Conservation (phyloP, 1,139 yeast genomes). For the Scheffersomyces stambukii region DNA sequence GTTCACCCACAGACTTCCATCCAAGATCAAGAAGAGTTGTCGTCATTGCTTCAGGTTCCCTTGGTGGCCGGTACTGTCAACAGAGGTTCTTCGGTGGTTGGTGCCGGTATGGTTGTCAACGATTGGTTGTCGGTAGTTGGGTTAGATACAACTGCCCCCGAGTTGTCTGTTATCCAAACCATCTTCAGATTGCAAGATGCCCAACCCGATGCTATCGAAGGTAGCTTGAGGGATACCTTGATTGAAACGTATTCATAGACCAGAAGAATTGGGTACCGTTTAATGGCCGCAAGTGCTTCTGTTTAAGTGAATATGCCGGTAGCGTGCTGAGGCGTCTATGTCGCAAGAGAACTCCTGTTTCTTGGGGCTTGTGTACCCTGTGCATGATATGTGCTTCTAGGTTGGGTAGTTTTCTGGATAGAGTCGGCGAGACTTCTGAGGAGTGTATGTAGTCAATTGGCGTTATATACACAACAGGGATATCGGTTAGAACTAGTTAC, state of each 20-base stretch:
- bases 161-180: conserved; percentile 92
- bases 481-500: too few relatives aligned
- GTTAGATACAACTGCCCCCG: conserved; percentile 97
- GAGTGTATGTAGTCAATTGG: too few relatives aligned
- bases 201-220: conserved; percentile 78
- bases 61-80: conserved; percentile 98
- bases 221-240: conserved; percentile 83
- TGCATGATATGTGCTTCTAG: too few relatives aligned
- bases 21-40: conserved; percentile 97
- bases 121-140: conserved; percentile 99
- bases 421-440: too few relatives aligned
- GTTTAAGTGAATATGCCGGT: too few relatives aligned
- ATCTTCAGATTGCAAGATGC: conserved; percentile 91
- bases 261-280: too few relatives aligned
- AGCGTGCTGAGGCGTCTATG: too few relatives aligned
- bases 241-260: conserved; percentile 70
- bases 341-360: too few relatives aligned
- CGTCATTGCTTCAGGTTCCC: conserved; percentile 93
- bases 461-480: too few relatives aligned
- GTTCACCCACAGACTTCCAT: conserved; percentile 97
- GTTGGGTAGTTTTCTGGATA: too few relatives aligned
- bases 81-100: conserved; percentile 96
- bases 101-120: conserved; percentile 98
- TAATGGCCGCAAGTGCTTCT: too few relatives aligned
- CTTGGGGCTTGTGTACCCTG: too few relatives aligned